These are phyloP conservation scores for Eutrema salsugineum DNA, from an alignment of 441 rosid species.

Conservation along the genomic window DNA sequence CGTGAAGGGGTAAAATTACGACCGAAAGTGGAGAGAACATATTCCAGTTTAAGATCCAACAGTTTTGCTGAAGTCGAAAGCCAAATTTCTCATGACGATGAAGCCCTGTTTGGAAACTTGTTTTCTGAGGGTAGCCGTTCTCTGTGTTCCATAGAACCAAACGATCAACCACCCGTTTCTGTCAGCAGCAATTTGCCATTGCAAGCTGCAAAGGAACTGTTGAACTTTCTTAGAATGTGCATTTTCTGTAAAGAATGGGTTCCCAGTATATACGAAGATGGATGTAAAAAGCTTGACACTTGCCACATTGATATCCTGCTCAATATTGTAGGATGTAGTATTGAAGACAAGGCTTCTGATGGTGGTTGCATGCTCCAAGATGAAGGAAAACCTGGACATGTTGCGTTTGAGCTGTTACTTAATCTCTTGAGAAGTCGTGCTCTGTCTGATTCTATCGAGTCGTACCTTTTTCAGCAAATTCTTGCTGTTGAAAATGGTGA, in stretches of 20 bases:
- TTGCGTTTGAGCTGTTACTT: constrained; percentile 78
- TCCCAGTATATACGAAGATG: constrained; percentile 71
- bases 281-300: constrained; percentile 59
- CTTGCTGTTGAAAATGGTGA: constrained; percentile 69
- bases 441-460: constrained; percentile 72
- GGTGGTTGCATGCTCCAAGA: constrained; percentile 51
- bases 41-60: constrained; percentile 62
- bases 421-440: constrained; percentile 64
- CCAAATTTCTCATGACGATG: constrained; percentile 92
- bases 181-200: constrained; percentile 72
- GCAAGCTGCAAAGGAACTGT: constrained; percentile 79
- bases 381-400: constrained; percentile 65
- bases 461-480: constrained; percentile 74
- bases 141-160: constrained; percentile 75
- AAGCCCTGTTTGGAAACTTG: constrained; percentile 97
- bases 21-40: constrained; percentile 72
- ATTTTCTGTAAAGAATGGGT: constrained; percentile 76
- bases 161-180: constrained; percentile 68
- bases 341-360: constrained; percentile 56
- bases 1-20: constrained; percentile 80
- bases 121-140: constrained; percentile 90
- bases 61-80: constrained; percentile 74
- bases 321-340: constrained; percentile 56
- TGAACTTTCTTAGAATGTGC: constrained; percentile 77
- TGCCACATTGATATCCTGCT: constrained; percentile 87